Percentiles rank a stretch among this genome's conserved stretches.
These are phyloP conservation scores for Eucalyptus albens DNA, from an alignment of 345 rosid species.

Conservation along the genomic window DNA sequence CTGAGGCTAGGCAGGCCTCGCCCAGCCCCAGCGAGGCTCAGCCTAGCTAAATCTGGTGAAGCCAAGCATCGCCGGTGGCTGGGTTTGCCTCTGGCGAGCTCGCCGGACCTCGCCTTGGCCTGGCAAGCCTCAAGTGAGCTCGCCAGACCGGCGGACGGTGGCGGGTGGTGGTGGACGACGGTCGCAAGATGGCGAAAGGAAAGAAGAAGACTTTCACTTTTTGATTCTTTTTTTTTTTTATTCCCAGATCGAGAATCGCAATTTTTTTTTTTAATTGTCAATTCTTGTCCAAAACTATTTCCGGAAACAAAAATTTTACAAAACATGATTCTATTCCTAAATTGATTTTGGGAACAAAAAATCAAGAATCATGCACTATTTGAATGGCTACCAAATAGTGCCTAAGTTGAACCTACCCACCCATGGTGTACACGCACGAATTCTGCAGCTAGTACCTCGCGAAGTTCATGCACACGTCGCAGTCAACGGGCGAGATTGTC, in stretches of 20 bases:
- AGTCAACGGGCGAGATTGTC: rapidly evolving
- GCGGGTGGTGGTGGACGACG: rapidly evolving
- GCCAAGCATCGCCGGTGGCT: rapidly evolving
- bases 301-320: rapidly evolving
- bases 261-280: too few species aligned
- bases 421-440: not conserved
- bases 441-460: not conserved
- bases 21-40: rapidly evolving
- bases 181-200: rapidly evolving
- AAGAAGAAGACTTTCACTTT: too few species aligned
- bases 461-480: rapidly evolving
- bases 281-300: too few species aligned
- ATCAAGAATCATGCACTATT: rapidly evolving
- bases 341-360: too few species aligned
- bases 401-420: not conserved
- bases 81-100: too few species aligned
- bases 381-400: too few species aligned
- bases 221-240: too few species aligned
- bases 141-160: rapidly evolving
- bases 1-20: too few species aligned
- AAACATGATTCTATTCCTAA: rapidly evolving
- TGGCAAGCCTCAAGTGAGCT: too few species aligned
- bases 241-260: too few species aligned
- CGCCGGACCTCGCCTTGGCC: too few species aligned
- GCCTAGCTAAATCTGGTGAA: too few species aligned